Conservation (phyloP, 768 basidiomycete species). For the Nidularia sp. region DNA sequence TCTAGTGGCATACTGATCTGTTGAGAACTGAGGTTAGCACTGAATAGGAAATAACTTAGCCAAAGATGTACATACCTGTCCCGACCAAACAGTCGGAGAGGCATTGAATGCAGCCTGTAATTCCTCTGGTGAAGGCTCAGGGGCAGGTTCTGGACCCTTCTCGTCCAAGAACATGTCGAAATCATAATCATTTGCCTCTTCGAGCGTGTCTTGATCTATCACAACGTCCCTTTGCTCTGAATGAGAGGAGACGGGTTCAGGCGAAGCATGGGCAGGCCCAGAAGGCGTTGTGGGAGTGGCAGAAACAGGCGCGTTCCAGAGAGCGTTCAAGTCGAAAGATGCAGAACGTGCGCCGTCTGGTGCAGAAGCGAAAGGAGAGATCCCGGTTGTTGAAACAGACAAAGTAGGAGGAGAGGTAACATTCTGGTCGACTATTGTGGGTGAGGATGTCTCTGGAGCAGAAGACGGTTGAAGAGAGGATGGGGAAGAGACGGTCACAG, state of each 20-base stretch:
- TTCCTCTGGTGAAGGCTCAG: slow-evolving; percentile 28
- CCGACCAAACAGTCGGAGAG: slow-evolving; percentile 66
- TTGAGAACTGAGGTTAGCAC: slow-evolving; percentile 9
- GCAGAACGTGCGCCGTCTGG: slow-evolving; percentile 39
- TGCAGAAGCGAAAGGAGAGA: slow-evolving; percentile 46
- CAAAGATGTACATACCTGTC: slow-evolving; percentile 49
- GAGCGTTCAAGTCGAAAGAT: slow-evolving; percentile 69
- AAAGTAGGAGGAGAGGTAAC: slow-evolving; percentile 11
- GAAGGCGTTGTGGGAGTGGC: slow-evolving; percentile 12
- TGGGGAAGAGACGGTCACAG: slow-evolving; percentile 13
- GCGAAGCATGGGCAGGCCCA: too few relatives aligned
- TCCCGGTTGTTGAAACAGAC: slow-evolving; percentile 28
- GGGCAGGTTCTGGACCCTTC: slow-evolving; percentile 38
- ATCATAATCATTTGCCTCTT: slow-evolving; percentile 68
- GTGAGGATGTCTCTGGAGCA: slow-evolving; percentile 3
- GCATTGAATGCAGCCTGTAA: slow-evolving; percentile 50
- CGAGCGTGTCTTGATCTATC: slow-evolving; percentile 34
- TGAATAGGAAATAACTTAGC: not conserved
- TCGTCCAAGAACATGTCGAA: slow-evolving; percentile 85
- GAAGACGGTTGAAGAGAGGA: slow-evolving; percentile 6
- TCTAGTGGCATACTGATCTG: slow-evolving; percentile 82
- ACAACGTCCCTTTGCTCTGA: slow-evolving; percentile 26
- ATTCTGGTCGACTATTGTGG: slow-evolving; percentile 9
- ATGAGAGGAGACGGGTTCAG: not conserved
- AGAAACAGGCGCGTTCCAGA: slow-evolving; percentile 60